A percentile compares a stretch with the other conserved stretches of the same genome.
phyloP scores from a whole-genome alignment of 768 basidiomycete genomes.

The Krasilnikovozyma curviuscula region DNA sequence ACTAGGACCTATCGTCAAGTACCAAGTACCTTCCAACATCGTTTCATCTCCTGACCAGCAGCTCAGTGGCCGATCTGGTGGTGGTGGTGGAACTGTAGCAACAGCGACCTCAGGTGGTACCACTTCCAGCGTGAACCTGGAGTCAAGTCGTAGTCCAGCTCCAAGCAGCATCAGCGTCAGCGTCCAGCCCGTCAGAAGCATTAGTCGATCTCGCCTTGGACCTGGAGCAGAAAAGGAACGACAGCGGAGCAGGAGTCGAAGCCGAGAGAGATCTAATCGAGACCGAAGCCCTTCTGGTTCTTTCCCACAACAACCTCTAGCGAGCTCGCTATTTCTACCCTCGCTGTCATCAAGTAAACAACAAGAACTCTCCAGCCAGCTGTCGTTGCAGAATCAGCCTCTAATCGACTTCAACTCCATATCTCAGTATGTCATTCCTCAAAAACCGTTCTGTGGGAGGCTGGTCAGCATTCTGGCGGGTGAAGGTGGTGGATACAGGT shows the following conservation, averaged over 20 bases:
- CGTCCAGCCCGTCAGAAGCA: not conserved
- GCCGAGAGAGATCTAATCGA: not conserved
- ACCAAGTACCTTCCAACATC: constrained; percentile 22
- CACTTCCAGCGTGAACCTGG: not conserved
- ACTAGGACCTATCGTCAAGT: constrained; percentile 64
- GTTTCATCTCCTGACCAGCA: constrained; percentile 26
- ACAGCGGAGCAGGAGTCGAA: not conserved
- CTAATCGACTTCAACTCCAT: constrained; percentile 82
- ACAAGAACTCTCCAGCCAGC: not conserved
- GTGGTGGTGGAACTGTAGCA: too few species aligned
- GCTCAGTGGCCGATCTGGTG: constrained; percentile 24
- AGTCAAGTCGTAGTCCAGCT: not conserved
- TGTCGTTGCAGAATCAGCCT: constrained; percentile 15
- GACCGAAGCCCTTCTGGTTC: not conserved
- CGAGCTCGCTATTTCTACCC: not conserved
- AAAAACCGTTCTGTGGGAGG: constrained; percentile 61
- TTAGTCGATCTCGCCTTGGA: not conserved
- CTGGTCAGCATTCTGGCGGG: constrained; percentile 59
- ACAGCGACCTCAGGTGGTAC: not conserved
- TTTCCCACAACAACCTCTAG: constrained; percentile 4
- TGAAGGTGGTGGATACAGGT: constrained; percentile 28
- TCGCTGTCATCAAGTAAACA: not conserved
- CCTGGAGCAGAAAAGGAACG: not conserved
- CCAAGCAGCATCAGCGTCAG: not conserved
- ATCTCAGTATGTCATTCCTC: constrained; percentile 85